Evolutionary conservation across 2,329 filamentous ascomycete species (phyloP).

Genomic region (Trichoderma endophyticum): DNA sequence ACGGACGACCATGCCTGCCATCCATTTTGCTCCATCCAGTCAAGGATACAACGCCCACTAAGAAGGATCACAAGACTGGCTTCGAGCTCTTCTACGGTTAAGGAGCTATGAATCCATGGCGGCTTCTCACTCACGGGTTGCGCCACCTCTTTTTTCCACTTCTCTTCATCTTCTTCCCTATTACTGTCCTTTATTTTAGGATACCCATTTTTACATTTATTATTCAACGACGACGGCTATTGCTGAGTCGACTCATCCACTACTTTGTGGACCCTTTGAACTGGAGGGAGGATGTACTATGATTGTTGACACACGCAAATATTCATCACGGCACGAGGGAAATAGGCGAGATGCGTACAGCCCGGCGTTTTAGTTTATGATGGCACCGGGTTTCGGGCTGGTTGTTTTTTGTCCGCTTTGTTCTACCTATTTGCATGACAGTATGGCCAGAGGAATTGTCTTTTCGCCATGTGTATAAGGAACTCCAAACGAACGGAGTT

Average conservation of each 20-base stretch:
- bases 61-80: slow-evolving; percentile 39
- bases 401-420: neutral
- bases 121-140: neutral
- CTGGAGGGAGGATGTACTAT: slow-evolving; percentile 22
- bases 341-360: slow-evolving; percentile 24
- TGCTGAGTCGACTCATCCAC: neutral
- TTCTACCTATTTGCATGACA: slow-evolving; percentile 6
- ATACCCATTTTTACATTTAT: slow-evolving; percentile 15
- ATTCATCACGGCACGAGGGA: slow-evolving; percentile 22
- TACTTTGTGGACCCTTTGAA: neutral
- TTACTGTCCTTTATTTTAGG: slow-evolving; percentile 12
- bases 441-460: neutral
- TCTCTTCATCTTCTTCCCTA: neutral
- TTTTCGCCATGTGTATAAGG: neutral
- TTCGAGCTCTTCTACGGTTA: slow-evolving; percentile 40
- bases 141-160: neutral
- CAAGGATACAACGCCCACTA: slow-evolving; percentile 54
- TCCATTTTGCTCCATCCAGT: slow-evolving; percentile 58
- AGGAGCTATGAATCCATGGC: neutral
- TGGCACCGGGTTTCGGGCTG: neutral
- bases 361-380: slow-evolving; percentile 26
- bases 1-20: slow-evolving; percentile 58
- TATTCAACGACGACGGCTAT: neutral
- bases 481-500: neutral
- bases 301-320: slow-evolving; percentile 20